These are phyloP conservation scores for Colletotrichum filicis DNA, from an alignment of 2,329 filamentous ascomycete species.

Conservation along the genomic window DNA sequence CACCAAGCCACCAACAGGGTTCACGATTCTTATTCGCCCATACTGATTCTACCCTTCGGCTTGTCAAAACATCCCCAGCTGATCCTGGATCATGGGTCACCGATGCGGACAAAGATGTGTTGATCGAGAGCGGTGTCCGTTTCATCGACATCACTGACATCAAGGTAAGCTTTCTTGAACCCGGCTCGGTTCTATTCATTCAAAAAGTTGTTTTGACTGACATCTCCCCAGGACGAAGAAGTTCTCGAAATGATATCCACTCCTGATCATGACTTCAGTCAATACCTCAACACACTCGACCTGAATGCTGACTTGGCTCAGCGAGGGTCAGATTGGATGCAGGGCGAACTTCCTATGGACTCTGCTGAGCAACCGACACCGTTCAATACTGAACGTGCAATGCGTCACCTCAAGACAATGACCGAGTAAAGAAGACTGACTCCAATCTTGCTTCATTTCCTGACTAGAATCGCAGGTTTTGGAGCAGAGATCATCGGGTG, in stretches of 20 bases:
- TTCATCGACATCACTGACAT: background rate
- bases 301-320: background rate
- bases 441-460: background rate
- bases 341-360: background rate
- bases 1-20: background rate
- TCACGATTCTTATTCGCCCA: background rate
- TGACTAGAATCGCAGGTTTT: background rate
- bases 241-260: background rate
- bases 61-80: background rate
- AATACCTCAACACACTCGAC: background rate
- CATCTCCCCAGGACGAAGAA: background rate
- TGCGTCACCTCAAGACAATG: background rate
- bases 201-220: background rate
- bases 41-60: background rate
- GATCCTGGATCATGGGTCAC: background rate
- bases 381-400: background rate
- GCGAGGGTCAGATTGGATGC: background rate
- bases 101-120: background rate
- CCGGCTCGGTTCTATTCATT: background rate
- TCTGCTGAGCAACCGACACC: background rate
- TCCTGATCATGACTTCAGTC: background rate
- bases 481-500: background rate
- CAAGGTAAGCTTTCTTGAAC: background rate
- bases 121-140: background rate
- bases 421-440: background rate